Evolutionary conservation across 2,329 filamentous ascomycete genomes (phyloP).

Genomic region (Esteya vermicola): DNA sequence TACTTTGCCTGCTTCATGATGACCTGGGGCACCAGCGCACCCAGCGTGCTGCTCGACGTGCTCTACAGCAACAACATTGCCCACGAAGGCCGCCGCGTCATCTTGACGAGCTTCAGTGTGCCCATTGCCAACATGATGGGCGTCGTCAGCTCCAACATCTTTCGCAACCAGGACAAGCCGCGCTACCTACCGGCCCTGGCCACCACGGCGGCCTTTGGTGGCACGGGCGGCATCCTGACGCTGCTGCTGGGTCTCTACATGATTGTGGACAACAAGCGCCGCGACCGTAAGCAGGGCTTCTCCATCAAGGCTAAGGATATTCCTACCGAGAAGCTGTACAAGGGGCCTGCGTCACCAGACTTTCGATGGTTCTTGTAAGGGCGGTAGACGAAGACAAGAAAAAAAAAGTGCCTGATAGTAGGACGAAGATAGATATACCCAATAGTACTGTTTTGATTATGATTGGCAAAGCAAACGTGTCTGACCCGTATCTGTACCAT

Average conservation of each 20-base stretch:
- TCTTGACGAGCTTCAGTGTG: conserved; percentile 58
- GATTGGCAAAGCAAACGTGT: conserved; percentile 22
- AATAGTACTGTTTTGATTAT: too few species aligned
- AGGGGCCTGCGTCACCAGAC: conserved; percentile 36
- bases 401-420: neutral
- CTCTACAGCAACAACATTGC: conserved; percentile 73
- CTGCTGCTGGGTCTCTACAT: conserved; percentile 46
- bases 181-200: conserved; percentile 54
- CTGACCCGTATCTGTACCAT: conserved; percentile 54
- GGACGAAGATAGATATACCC: neutral
- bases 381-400: neutral
- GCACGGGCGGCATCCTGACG: conserved; percentile 39
- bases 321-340: conserved; percentile 38
- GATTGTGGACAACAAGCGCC: conserved; percentile 47
- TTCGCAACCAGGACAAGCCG: conserved; percentile 46
- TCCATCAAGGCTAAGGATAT: conserved; percentile 40
- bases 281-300: conserved; percentile 41
- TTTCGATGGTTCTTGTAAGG: conserved; percentile 37
- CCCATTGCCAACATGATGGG: conserved; percentile 68
- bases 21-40: conserved; percentile 65
- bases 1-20: conserved; percentile 73
- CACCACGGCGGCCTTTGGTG: conserved; percentile 51
- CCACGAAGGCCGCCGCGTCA: conserved; percentile 57
- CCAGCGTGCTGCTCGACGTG: conserved; percentile 50
- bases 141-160: conserved; percentile 50